Percentiles rank a stretch among this genome's conserved stretches.
Conservation (phyloP, 768 basidiomycete genomes). For the Kondoa malvinella region DNA sequence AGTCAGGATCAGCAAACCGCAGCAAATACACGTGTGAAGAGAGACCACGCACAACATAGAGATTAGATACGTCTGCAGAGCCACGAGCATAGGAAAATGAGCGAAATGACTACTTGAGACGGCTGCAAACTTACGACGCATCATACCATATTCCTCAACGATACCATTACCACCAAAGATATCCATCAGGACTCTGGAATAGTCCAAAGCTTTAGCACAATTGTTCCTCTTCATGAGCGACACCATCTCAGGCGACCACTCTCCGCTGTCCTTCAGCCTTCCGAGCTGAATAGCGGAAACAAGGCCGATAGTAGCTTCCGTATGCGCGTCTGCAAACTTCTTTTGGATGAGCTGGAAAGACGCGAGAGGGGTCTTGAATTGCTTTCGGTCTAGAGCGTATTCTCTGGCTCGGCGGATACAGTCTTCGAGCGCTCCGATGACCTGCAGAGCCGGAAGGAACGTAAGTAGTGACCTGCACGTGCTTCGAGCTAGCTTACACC, state of each 20-base stretch:
- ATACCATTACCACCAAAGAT: constrained; percentile 88
- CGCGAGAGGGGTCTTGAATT: constrained; percentile 75
- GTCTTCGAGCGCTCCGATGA: constrained; percentile 88
- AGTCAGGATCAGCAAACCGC: no score
- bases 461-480: neutral
- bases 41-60: no score
- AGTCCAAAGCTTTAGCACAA: constrained; percentile 76
- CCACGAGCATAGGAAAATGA: no score
- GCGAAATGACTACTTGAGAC: no score
- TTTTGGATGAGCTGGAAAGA: constrained; percentile 96
- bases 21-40: no score
- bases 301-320: constrained; percentile 44
- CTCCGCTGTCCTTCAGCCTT: constrained; percentile 61
- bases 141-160: constrained; percentile 82
- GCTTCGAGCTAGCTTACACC: constrained; percentile 27
- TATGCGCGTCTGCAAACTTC: constrained; percentile 87
- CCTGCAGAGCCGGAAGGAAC: constrained; percentile 43
- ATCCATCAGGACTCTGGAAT: constrained; percentile 64
- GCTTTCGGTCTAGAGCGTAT: constrained; percentile 68
- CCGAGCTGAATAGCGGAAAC: constrained; percentile 39
- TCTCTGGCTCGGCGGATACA: constrained; percentile 58
- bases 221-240: constrained; percentile 91
- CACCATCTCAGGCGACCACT: constrained; percentile 68
- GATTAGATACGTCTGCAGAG: constrained; percentile 81
- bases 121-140: no score